These are phyloP conservation scores for Cyberlindnera galapagoensis DNA, from an alignment of 805 yeast species.

Conservation along the genomic window DNA sequence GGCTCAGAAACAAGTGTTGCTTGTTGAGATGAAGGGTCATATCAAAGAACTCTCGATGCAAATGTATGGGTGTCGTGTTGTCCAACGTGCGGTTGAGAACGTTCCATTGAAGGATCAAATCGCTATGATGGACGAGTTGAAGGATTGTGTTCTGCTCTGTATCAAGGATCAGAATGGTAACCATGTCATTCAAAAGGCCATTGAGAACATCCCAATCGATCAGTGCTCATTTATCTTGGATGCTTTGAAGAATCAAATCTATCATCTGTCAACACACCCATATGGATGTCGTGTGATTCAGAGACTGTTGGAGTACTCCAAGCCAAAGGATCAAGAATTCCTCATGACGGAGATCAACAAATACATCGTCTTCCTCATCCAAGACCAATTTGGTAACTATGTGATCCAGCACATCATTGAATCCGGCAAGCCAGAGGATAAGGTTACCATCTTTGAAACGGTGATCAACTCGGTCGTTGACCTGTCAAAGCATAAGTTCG, in stretches of 20 bases:
- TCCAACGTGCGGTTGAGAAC: conserved; percentile 85
- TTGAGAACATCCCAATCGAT: conserved; percentile 75
- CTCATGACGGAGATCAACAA: conserved; percentile 69
- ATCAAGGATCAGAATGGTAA: conserved; percentile 97
- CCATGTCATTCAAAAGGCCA: conserved; percentile 93
- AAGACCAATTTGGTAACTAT: conserved; percentile 96
- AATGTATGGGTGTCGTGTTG: conserved; percentile 98
- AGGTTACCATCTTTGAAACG: conserved; percentile 54
- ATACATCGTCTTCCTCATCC: conserved; percentile 69
- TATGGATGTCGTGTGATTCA: conserved; percentile 98
- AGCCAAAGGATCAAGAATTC: conserved; percentile 52
- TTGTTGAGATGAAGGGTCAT: conserved; percentile 67
- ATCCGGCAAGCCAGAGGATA: conserved; percentile 61
- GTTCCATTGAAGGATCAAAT: conserved; percentile 60
- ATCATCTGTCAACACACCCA: conserved; percentile 88
- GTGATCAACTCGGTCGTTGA: conserved; percentile 69
- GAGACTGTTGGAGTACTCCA: conserved; percentile 77
- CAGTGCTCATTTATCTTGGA: conserved; percentile 65
- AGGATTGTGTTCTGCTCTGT: conserved; percentile 52
- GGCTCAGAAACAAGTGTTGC: conserved; percentile 61
- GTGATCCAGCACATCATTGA: conserved; percentile 95
- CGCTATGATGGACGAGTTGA: conserved; percentile 62
- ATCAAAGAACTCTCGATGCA: conserved; percentile 75
- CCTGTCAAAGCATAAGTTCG: conserved; percentile 94
- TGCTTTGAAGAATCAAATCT: conserved; percentile 61